Evolutionary conservation across 176 grass and related monocot genomes (phyloP), one percentile per base, ranked within the genome.

Genomic region (Zea luxurians): DNA sequence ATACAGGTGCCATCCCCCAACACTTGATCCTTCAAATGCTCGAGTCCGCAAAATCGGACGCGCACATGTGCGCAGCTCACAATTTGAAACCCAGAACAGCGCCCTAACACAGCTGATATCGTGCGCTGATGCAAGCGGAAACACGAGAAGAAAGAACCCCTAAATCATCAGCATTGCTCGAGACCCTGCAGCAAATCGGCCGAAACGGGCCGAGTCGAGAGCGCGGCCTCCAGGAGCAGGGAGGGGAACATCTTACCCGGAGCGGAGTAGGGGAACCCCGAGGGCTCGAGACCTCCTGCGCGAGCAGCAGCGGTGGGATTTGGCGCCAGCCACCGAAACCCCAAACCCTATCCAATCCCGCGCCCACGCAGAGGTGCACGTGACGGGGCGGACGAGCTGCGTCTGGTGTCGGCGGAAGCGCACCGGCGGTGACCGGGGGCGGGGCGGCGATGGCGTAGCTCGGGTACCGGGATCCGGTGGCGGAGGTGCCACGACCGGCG

Each of bases 111-210:
- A 27, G 17, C 5, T 4, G 1, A 48, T 27, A 81, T 21, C 35
- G 34, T 10, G 7, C 16, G 48, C 2, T 4, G 10, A 17, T 2
- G 11, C 36, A 2, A 66, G 61, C 46, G 17, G 35, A 42, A 63
- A 38, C 37, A 21, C 57, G 57, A 9, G 57, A 2, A 20, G 45
- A 7, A 9, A 38, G 2, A 8, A 7, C 11, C 68, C 17, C 45
- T 10, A 64, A 52, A 21, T 58, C 44, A 16, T 68, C 66, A 48
- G 79, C 68, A 73, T 81, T 72, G 79, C 57, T 16, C 68, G 46
- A 40, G 4, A 38, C 57, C 45, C 3, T 34, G 7, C 57, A 8
- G 8, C 11, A 11, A 64, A 52, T 64, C 7, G 7, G 36, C 35
- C 6, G 11, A 34, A 72, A 21, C 6, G 57, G 48, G 40, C 35